Conservation (phyloP, 2,329 filamentous ascomycete species). For the Scolecobasidium constrictum region DNA sequence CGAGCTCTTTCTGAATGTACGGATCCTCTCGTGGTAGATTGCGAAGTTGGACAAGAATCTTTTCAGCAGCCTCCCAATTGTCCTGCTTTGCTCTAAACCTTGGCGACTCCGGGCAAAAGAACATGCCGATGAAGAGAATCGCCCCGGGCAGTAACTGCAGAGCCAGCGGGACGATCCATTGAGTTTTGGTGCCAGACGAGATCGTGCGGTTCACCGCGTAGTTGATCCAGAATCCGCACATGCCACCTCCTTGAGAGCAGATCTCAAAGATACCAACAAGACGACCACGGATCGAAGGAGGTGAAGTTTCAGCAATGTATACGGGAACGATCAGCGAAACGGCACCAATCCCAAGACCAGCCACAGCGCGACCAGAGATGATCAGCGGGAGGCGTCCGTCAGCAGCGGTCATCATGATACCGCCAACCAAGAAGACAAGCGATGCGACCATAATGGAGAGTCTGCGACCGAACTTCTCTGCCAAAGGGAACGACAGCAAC, state of each 20-base stretch:
- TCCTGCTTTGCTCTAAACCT: conserved; percentile 58
- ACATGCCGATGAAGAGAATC: conserved; percentile 50
- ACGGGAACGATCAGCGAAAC: conserved; percentile 49
- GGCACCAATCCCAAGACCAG: conserved; percentile 40
- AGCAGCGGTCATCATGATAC: conserved; percentile 51
- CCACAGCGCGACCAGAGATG: conserved; percentile 30
- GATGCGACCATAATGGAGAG: conserved; percentile 45
- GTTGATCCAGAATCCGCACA: too few species aligned
- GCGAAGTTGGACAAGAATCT: conserved; percentile 46
- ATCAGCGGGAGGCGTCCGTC: conserved; percentile 44
- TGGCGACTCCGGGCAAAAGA: conserved; percentile 54
- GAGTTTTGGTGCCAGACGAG: too few species aligned
- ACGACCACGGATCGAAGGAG: conserved; percentile 47
- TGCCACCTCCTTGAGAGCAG: too few species aligned
- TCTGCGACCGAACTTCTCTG: conserved; percentile 48
- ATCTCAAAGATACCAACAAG: conserved; percentile 51
- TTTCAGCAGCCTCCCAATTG: conserved; percentile 53
- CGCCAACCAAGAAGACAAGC: conserved; percentile 45
- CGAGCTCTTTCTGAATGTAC: conserved; percentile 26
- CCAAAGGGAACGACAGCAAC: conserved; percentile 44
- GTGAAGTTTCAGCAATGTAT: conserved; percentile 51
- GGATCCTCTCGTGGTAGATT: conserved; percentile 31
- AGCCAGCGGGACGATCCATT: conserved; percentile 52
- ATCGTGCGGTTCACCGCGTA: too few species aligned
- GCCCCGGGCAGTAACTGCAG: conserved; percentile 55